phyloP scores from a whole-genome alignment of 2,329 filamentous ascomycete genomes.

The Claviceps purpurea region DNA sequence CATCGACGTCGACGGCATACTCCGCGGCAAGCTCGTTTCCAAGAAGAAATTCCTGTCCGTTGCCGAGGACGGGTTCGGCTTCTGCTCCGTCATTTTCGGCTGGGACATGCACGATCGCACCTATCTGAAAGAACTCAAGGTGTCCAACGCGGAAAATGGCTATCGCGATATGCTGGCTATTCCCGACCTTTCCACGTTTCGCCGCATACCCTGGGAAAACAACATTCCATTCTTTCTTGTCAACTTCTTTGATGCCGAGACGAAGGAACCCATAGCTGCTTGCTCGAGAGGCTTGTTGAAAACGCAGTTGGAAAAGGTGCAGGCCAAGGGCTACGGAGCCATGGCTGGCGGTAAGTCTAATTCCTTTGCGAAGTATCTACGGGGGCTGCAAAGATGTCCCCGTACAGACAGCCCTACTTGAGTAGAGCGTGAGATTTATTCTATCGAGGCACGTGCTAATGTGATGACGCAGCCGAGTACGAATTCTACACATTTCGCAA shows the following conservation, averaged over 20 bases:
- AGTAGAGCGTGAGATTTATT: background rate
- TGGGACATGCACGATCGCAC: constrained; percentile 97
- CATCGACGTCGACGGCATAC: constrained; percentile 72
- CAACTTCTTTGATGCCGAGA: constrained; percentile 73
- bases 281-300: constrained; percentile 69
- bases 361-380: background rate
- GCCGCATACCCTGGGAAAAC: constrained; percentile 83
- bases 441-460: background rate
- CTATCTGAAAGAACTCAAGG: constrained; percentile 70
- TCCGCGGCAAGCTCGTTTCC: constrained; percentile 81
- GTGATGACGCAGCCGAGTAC: constrained; percentile 58
- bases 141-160: constrained; percentile 84
- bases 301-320: constrained; percentile 52
- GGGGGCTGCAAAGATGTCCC: background rate
- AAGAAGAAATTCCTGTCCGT: constrained; percentile 88
- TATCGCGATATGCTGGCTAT: constrained; percentile 77
- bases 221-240: constrained; percentile 76
- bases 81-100: constrained; percentile 88
- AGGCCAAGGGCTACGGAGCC: constrained; percentile 57
- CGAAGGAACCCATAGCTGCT: constrained; percentile 54
- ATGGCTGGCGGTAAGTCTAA: constrained; percentile 69
- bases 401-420: background rate
- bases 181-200: constrained; percentile 63
- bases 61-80: constrained; percentile 70
- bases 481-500: constrained; percentile 87